These are phyloP conservation scores for Metarhizium guizhouense DNA, from an alignment of 2,329 filamentous ascomycete genomes.

Conservation along the genomic window DNA sequence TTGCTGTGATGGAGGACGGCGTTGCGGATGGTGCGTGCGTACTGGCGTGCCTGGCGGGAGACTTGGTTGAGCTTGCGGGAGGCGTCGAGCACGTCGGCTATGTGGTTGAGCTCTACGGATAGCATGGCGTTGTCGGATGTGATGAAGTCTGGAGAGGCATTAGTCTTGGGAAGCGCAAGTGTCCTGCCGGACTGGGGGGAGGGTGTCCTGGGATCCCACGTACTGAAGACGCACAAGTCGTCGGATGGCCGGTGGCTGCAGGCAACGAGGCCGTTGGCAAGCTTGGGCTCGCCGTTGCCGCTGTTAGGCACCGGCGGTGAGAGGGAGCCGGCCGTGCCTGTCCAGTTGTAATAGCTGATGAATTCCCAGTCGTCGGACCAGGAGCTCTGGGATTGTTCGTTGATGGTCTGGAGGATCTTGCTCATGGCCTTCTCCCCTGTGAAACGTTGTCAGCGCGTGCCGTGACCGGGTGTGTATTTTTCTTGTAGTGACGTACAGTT, in stretches of 20 bases:
- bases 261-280: conserved; percentile 66
- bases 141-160: conserved; percentile 35
- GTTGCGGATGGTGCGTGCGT: conserved; percentile 54
- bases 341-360: conserved; percentile 21
- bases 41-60: conserved; percentile 26
- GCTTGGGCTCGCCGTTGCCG: conserved; percentile 70
- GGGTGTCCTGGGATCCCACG: not conserved
- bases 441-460: conserved; percentile 35
- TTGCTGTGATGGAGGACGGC: conserved; percentile 48
- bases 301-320: conserved; percentile 45
- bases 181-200: too few relatives aligned
- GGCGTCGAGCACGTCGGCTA: conserved; percentile 54
- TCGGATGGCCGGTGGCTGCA: conserved; percentile 78
- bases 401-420: conserved; percentile 16
- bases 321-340: conserved; percentile 15
- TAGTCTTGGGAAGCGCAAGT: not conserved
- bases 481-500: conserved; percentile 12
- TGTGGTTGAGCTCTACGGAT: conserved; percentile 41
- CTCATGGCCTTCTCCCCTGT: conserved; percentile 56
- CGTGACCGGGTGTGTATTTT: too few relatives aligned
- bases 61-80: conserved; percentile 65
- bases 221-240: conserved; percentile 63
- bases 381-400: conserved; percentile 17
- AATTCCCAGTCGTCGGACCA: conserved; percentile 17
- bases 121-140: conserved; percentile 28